phyloP scores from a whole-genome alignment of 352 stramenopile species.

The Blastocystis sp. region DNA sequence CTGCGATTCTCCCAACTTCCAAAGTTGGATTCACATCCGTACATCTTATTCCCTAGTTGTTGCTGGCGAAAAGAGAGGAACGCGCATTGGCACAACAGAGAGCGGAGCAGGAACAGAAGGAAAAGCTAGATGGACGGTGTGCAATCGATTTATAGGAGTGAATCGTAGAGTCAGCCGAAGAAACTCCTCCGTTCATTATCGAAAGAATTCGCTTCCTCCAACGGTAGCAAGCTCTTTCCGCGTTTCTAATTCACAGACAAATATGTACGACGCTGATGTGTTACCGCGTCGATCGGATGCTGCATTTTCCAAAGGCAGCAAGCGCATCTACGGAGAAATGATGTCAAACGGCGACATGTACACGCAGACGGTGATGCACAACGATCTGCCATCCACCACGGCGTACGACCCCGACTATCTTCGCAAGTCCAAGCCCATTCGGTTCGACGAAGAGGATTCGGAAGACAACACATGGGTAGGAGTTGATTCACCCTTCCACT shows the following conservation, averaged over 20 bases:
- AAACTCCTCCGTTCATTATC: background rate
- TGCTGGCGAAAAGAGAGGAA: background rate
- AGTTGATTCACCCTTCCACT: background rate
- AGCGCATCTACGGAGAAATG: background rate
- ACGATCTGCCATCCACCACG: background rate
- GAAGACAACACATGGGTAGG: background rate
- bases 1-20: constrained; percentile 2
- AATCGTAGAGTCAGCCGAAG: background rate
- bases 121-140: background rate
- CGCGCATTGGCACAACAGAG: background rate
- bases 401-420: constrained; percentile 9
- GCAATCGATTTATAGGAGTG: background rate
- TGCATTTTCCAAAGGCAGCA: background rate
- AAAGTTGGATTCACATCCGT: background rate
- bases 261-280: background rate
- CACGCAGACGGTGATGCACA: background rate
- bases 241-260: background rate
- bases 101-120: background rate
- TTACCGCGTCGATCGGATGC: background rate
- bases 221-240: background rate
- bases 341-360: background rate
- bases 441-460: background rate
- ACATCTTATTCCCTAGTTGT: background rate
- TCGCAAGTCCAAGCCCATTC: background rate
- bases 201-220: background rate